A percentile compares a stretch with the other conserved stretches of the same genome.
phyloP scores from a whole-genome alignment of 805 yeast genomes.

The Teunomyces aglyptinius region DNA sequence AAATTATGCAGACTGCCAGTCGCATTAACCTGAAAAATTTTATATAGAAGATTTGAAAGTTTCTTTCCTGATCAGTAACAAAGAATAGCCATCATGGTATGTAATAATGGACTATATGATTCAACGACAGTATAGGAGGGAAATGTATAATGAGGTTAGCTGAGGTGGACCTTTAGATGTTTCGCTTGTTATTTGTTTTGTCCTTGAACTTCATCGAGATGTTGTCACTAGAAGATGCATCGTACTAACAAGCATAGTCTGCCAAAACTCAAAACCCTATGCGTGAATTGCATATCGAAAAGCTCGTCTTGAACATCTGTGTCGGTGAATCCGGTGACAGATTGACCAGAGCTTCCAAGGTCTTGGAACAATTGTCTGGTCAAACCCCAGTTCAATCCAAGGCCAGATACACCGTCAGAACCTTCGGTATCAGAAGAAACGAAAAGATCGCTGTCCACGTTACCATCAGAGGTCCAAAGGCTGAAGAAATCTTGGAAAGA shows the following conservation, averaged over 20 bases:
- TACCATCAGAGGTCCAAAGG: slow-evolving; percentile 98
- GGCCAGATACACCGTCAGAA: slow-evolving; percentile 99
- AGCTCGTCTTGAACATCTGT: slow-evolving; percentile 98
- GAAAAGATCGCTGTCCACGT: slow-evolving; percentile 99
- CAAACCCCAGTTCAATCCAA: slow-evolving; percentile 99
- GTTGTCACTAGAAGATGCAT: not conserved
- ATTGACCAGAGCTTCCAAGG: slow-evolving; percentile 99
- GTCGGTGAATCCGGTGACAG: slow-evolving; percentile 99
- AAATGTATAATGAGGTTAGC: no score
- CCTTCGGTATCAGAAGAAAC: slow-evolving; percentile 99
- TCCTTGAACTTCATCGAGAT: not conserved
- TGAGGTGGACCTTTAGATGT: no score
- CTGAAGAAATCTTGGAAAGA: slow-evolving; percentile 98
- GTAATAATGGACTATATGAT: slow-evolving; percentile 8
- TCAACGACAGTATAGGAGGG: no score
- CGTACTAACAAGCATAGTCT: slow-evolving; percentile 20
- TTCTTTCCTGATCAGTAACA: slow-evolving; percentile 11
- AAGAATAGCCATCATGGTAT: slow-evolving; percentile 21
- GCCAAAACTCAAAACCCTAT: slow-evolving; percentile 77
- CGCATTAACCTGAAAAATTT: slow-evolving; percentile 14
- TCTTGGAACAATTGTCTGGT: slow-evolving; percentile 99
- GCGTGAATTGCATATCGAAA: slow-evolving; percentile 99
- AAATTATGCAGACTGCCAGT: slow-evolving; percentile 1
- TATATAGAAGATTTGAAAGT: slow-evolving; percentile 7
- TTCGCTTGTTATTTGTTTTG: not conserved